Base-by-base conservation (phyloP, 148 eudicot species). In the Arbutus unedo region DNA sequence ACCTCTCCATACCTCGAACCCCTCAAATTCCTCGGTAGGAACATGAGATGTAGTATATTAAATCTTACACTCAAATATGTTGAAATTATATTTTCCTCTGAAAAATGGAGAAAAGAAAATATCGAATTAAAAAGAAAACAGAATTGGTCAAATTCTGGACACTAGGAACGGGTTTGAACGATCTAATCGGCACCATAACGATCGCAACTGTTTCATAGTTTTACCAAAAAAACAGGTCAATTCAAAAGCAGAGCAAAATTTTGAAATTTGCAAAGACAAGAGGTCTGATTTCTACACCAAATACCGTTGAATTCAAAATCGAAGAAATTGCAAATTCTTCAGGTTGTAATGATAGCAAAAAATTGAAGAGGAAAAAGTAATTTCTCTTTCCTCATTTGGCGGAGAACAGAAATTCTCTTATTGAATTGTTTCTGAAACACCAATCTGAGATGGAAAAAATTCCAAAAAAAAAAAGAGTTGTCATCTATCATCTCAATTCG, bases 221-320 rank as follows among this genome's bases (percentile, higher is more conserved):
- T 45, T 14, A 23, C 50, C 38, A 31, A 31, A 18, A 72, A 72
- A 41, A 6, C 3, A 41, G 21, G 43, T 43, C 10, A 43, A 43
- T 71, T 71, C 49, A 43, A 14, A 71, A 71, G 10, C 48, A 2
- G 48, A 44, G 25, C 10, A 72, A 72, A 72, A 16, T 16, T 31
- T 31, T 43, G 49, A 44, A 72, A 14, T 72, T 44, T 44, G 7
- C 18, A 5, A 38, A 7, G 8, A 5, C 45, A 6, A 2, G 19
- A 9, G 4, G 18, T 43, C 13, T 41, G 50, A 43, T 38, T 38
- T 44, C 21, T 16, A 64, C 70, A 60, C 23, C 23, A 72, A 15
- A 72, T n/a, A 72, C 21, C 47, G 76, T 72, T 7, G 76, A 72
- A 72, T 70, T 70, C 48, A 41, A 70, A 70, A 31, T 43, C 47